These are phyloP conservation scores for Pestalotiopsis sp. DNA, from an alignment of 2,329 filamentous ascomycete genomes.

Conservation along the genomic window DNA sequence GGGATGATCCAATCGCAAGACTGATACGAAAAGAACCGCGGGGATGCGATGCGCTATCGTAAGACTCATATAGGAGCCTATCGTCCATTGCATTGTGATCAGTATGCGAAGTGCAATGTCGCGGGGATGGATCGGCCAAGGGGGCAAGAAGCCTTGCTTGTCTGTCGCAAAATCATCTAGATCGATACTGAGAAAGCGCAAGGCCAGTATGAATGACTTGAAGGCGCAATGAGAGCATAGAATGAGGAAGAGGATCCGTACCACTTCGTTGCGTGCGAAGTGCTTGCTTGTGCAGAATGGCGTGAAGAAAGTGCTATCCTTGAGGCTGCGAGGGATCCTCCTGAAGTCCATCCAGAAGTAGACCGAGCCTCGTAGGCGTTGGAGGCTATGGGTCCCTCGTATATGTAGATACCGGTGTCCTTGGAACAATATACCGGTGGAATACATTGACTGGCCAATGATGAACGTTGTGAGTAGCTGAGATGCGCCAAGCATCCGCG, in stretches of 20 bases:
- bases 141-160: not conserved
- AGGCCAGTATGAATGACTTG: not conserved
- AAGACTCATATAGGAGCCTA: not conserved
- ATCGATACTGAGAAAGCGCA: not conserved
- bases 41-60: not conserved
- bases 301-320: not conserved
- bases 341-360: not conserved
- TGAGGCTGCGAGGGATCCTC: not conserved
- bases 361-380: not conserved
- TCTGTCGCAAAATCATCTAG: not conserved
- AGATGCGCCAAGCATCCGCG: not conserved
- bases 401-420: not conserved
- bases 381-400: not conserved
- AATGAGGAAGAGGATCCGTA: not conserved
- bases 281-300: not conserved
- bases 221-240: not conserved
- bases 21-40: not conserved
- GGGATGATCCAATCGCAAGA: not conserved
- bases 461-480: not conserved
- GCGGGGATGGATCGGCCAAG: not conserved
- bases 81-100: not conserved
- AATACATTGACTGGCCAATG: not conserved
- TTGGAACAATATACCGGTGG: not conserved
- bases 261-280: not conserved
- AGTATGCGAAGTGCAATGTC: not conserved